Percentiles rank a stretch among this genome's conserved stretches.
phyloP scores from a whole-genome alignment of 345 rosid genomes.

The Leavenworthia alabamica region DNA sequence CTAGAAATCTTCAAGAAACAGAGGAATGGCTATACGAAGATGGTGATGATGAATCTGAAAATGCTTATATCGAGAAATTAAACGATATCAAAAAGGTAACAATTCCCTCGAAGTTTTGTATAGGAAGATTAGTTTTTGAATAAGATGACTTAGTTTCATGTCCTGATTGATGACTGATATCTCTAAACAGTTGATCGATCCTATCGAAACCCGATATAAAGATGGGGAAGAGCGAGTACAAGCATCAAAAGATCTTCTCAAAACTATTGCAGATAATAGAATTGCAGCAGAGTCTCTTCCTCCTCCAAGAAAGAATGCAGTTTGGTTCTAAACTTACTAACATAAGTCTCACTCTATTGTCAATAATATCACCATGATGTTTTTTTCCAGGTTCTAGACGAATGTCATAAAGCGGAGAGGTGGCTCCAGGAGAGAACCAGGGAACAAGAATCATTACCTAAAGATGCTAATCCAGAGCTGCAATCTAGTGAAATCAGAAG shows the following conservation, averaged over 20 bases:
- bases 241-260: constrained; percentile 51
- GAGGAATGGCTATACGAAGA: constrained; percentile 88
- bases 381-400: constrained; percentile 42
- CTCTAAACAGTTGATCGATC: constrained; percentile 52
- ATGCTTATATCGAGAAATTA: constrained; percentile 46
- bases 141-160: background rate
- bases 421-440: constrained; percentile 58
- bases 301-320: constrained; percentile 43
- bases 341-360: background rate
- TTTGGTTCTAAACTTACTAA: constrained; percentile 22
- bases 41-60: constrained; percentile 71
- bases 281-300: constrained; percentile 46
- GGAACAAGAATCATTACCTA: constrained; percentile 47
- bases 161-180: background rate
- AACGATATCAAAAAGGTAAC: constrained; percentile 56
- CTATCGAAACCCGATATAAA: constrained; percentile 53
- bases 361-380: background rate
- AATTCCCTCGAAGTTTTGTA: background rate
- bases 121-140: too few relatives aligned
- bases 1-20: constrained; percentile 57
- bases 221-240: constrained; percentile 57
- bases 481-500: constrained; percentile 59
- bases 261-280: constrained; percentile 40
- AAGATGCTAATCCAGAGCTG: constrained; percentile 45
- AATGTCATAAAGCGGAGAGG: constrained; percentile 58